These are phyloP conservation scores for Pyrenochaeta sp. DNA, from an alignment of 2,329 filamentous ascomycete species.

Conservation along the genomic window DNA sequence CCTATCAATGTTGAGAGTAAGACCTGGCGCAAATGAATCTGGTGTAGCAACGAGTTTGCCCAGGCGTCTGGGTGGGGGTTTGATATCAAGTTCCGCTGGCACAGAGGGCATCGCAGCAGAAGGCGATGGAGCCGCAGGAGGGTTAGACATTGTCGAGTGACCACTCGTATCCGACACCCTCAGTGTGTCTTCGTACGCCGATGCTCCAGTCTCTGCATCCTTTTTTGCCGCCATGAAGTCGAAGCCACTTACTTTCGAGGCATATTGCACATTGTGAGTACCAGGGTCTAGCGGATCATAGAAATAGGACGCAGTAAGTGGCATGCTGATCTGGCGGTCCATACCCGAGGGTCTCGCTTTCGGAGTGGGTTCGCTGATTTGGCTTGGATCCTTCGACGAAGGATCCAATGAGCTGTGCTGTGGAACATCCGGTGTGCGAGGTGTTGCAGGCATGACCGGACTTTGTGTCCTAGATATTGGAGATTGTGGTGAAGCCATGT, in stretches of 20 bases:
- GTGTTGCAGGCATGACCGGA: conserved; percentile 49
- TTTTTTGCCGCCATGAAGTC: conserved; percentile 47
- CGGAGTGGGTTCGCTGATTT: conserved; percentile 48
- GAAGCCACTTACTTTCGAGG: conserved; percentile 54
- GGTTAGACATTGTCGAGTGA: conserved; percentile 19
- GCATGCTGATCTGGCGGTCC: conserved; percentile 55
- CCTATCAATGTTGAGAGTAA: conserved; percentile 69
- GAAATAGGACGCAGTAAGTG: conserved; percentile 55
- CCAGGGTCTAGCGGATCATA: conserved; percentile 54
- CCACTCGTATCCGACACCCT: conserved; percentile 31
- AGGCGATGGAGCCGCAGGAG: conserved; percentile 24
- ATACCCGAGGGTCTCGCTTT: conserved; percentile 46
- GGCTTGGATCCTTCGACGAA: conserved; percentile 34
- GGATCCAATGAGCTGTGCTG: conserved; percentile 44
- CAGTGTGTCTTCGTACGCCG: conserved; percentile 40
- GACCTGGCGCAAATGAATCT: conserved; percentile 71
- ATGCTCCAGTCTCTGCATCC: conserved; percentile 25
- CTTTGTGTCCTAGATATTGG: conserved; percentile 47
- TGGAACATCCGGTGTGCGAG: conserved; percentile 46
- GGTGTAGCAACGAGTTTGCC: conserved; percentile 72
- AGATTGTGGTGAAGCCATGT: conserved; percentile 57
- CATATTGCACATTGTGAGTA: conserved; percentile 58
- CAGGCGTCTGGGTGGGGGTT: conserved; percentile 56
- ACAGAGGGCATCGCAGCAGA: conserved; percentile 29
- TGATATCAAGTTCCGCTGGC: conserved; percentile 41